Evolutionary conservation across 1,139 yeast species (phyloP).

Genomic region (Saccharomyces pastorianus): DNA sequence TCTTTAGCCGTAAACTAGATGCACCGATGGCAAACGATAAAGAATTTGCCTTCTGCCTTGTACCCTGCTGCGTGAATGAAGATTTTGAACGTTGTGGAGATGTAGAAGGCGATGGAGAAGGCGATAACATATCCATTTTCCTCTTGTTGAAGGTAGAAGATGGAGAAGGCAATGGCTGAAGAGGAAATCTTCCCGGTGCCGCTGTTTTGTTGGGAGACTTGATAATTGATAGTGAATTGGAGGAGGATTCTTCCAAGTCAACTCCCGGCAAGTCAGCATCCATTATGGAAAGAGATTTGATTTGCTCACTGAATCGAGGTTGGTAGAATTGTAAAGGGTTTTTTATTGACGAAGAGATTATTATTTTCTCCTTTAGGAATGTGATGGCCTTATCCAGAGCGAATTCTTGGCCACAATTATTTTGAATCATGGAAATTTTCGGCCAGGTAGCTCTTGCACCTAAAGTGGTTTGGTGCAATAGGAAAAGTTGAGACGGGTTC

Average conservation of each 20-base stretch:
- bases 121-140: background rate
- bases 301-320: slow-evolving; percentile 5
- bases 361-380: slow-evolving; percentile 55
- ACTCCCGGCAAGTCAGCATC: background rate
- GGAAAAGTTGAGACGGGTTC: slow-evolving; percentile 73
- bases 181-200: background rate
- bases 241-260: background rate
- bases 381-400: slow-evolving; percentile 75
- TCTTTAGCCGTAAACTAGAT: background rate
- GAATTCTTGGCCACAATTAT: slow-evolving; percentile 85
- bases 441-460: slow-evolving; percentile 97
- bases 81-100: background rate
- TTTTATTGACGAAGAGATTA: slow-evolving; percentile 33
- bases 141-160: background rate
- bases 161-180: background rate
- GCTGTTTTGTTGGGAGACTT: background rate
- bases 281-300: background rate
- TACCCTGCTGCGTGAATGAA: background rate
- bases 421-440: slow-evolving; percentile 68
- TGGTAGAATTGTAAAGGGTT: slow-evolving; percentile 24
- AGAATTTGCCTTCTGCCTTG: background rate
- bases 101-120: background rate
- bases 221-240: background rate
- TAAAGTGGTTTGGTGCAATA: slow-evolving; percentile 60
- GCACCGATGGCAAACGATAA: background rate